Conservation (phyloP, 768 basidiomycete species). For the Steccherinum ochraceum region DNA sequence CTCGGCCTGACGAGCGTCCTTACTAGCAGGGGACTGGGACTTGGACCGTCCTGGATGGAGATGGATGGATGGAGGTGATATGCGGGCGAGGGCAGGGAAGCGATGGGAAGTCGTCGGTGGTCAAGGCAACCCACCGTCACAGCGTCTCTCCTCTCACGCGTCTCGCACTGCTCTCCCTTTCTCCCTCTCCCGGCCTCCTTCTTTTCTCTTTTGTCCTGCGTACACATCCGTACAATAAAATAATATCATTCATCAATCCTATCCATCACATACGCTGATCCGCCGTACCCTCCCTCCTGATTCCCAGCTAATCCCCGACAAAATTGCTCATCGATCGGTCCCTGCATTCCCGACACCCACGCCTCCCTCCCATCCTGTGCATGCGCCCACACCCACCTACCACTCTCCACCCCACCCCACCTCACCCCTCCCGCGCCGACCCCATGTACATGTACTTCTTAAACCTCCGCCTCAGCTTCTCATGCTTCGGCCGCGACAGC, state of each 20-base stretch:
- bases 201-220: constrained; percentile 5
- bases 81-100: constrained; percentile 6
- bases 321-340: no score
- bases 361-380: no score
- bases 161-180: no score
- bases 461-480: constrained; percentile 58
- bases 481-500: constrained; percentile 46
- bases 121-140: constrained; percentile 39
- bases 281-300: no score
- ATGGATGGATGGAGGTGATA: constrained; percentile 3
- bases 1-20: no score
- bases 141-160: constrained; percentile 3
- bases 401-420: no score
- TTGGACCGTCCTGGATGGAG: no score
- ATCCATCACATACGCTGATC: no score
- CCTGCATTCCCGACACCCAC: no score
- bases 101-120: constrained; percentile 34
- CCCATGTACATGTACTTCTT: constrained; percentile 70
- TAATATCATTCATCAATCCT: background rate
- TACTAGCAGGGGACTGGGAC: no score
- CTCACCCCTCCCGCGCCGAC: constrained; percentile 11
- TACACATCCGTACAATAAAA: background rate
- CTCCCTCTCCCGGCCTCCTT: no score
- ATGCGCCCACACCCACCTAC: background rate
- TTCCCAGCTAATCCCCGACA: no score